These are phyloP conservation scores for Viola odorata DNA, from an alignment of 345 rosid species.

Conservation along the genomic window DNA sequence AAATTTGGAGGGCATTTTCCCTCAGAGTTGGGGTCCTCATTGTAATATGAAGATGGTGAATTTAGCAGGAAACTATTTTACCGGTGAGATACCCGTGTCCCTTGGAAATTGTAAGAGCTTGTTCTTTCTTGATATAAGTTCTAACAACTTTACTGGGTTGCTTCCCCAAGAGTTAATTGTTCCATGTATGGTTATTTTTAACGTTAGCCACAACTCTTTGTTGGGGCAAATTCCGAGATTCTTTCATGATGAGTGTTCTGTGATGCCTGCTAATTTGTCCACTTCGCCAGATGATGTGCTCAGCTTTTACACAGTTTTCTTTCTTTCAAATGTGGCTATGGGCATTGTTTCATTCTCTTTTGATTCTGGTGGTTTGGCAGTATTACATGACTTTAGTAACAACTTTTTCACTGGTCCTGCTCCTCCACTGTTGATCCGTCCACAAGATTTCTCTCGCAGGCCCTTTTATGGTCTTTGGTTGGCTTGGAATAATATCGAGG, in stretches of 20 bases:
- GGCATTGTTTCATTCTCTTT: slow-evolving; percentile 11
- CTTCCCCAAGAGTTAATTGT: slow-evolving; percentile 30
- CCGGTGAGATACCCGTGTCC: slow-evolving; percentile 28
- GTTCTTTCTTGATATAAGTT: slow-evolving; percentile 43
- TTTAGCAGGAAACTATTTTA: slow-evolving; percentile 35
- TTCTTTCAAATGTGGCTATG: slow-evolving; percentile 20
- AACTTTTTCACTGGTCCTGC: slow-evolving; percentile 36
- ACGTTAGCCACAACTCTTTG: slow-evolving; percentile 33
- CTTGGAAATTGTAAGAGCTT: slow-evolving; percentile 31
- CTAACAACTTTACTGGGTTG: slow-evolving; percentile 38
- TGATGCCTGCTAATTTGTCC: slow-evolving; percentile 6
- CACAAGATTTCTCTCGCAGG: slow-evolving; percentile 17
- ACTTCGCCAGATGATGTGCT: slow-evolving; percentile 15
- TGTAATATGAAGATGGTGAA: slow-evolving; percentile 36
- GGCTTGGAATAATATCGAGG: slow-evolving; percentile 30
- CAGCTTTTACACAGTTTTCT: slow-evolving; percentile 30
- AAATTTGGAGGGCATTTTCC: slow-evolving; percentile 34
- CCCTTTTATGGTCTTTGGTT: slow-evolving; percentile 44
- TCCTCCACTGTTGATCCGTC: slow-evolving; percentile 29
- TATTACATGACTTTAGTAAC: slow-evolving; percentile 43
- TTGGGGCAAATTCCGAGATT: slow-evolving; percentile 32
- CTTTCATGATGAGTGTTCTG: slow-evolving; percentile 23
- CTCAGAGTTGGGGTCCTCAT: slow-evolving; percentile 29
- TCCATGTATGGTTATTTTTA: slow-evolving; percentile 40
- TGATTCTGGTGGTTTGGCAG: slow-evolving; percentile 16